Evolutionary conservation across 2,329 filamentous ascomycete species (phyloP), one percentile per base, ranked within the genome.

Genomic region (Neonectria punicea): DNA sequence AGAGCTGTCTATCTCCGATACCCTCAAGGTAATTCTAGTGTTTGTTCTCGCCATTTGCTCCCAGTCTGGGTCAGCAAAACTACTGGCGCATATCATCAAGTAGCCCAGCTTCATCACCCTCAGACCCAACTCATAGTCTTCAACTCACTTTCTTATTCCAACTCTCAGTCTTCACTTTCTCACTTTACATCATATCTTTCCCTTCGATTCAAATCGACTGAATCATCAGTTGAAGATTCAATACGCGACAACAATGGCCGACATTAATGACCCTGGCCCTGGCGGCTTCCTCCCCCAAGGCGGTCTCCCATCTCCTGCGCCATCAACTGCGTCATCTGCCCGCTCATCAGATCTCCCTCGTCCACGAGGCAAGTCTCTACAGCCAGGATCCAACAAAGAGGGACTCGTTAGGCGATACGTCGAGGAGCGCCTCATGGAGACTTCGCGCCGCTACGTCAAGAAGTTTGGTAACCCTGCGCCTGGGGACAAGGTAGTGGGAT

Each of bases 391-490:
- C 0, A 82, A 78, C 36, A 90, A 90, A 69, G 89, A 90, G 71
- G 86, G 88, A 60, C 82, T 86, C 49, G 85, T 89, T 10, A 81
- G 88, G 47, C 79, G 85, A n/a, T 89, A 86, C 69, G 82, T 87
- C 6, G 85, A 88, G 46, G 81, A 84, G 8, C 82, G 82, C 11
- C 76, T 90, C 16, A 74, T 87, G 51, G 78, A 86, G 66, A 81
- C 87, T 11, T 87, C 84, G 7, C 84, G 88, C 6, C 85, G 87
- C 41, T 90, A 86, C 61, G 83, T 89, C 46, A 90, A 90, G 78
- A 89, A 89, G 71, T 85, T 86, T 59, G 82, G 82, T 46, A 75
- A 79, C 1, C 75, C 80, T 0, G 80, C 84, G 41, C 80, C 80
- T 3, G 80, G 73, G 5, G 86, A 88, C 63, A 79, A 83, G 13